A percentile compares a stretch with the other conserved stretches of the same genome.
These are phyloP conservation scores for Salix exigua DNA, from an alignment of 345 rosid species.

Conservation along the genomic window DNA sequence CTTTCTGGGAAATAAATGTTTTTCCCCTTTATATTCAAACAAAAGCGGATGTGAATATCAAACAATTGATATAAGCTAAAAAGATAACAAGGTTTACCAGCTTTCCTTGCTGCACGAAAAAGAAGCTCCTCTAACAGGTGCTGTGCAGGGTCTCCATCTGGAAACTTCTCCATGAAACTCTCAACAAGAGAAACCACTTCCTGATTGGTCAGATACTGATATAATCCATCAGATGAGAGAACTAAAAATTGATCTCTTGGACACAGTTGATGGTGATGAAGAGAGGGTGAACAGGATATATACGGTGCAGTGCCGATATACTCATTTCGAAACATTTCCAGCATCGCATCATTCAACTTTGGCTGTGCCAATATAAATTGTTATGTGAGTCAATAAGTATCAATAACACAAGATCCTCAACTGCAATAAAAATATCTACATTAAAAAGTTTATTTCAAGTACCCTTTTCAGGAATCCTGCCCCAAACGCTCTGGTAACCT, in stretches of 20 bases:
- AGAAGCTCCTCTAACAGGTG: slow-evolving; percentile 90
- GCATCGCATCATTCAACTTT: slow-evolving; percentile 62
- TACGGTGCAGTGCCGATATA: slow-evolving; percentile 88
- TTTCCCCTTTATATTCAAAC: background rate
- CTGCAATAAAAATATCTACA: background rate
- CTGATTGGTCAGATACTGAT: slow-evolving; percentile 86
- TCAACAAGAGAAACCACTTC: slow-evolving; percentile 83
- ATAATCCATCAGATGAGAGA: slow-evolving; percentile 92
- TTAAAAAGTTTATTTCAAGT: background rate
- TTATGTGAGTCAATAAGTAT: slow-evolving; percentile 1
- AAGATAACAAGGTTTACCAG: slow-evolving; percentile 47
- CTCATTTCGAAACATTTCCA: slow-evolving; percentile 86
- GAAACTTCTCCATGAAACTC: slow-evolving; percentile 86
- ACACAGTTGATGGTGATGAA: slow-evolving; percentile 72
- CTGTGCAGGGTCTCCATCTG: slow-evolving; percentile 98
- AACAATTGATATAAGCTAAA: slow-evolving; percentile 4
- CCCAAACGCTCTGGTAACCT: slow-evolving; percentile 97
- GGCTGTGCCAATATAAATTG: slow-evolving; percentile 55
- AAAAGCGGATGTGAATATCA: background rate
- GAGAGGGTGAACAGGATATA: slow-evolving; percentile 79
- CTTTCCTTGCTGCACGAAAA: slow-evolving; percentile 91
- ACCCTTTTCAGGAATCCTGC: slow-evolving; percentile 97
- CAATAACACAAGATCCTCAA: background rate
- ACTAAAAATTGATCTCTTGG: slow-evolving; percentile 84
- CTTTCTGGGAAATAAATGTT: background rate